phyloP scores from a whole-genome alignment of 495 filamentous ascomycete genomes.

The Penicillium salamii region DNA sequence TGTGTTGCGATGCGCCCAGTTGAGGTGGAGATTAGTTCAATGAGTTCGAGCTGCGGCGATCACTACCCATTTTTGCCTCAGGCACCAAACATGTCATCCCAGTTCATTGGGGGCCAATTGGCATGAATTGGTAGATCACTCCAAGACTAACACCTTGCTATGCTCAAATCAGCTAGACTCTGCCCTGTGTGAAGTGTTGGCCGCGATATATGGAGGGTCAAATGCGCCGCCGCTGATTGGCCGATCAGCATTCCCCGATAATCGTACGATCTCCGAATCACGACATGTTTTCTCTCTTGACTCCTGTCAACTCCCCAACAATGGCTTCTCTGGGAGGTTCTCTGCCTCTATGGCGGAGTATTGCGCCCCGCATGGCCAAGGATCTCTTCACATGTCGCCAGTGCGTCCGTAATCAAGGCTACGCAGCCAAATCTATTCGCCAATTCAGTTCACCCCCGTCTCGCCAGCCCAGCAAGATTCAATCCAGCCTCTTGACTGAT shows the following conservation, averaged over 20 bases:
- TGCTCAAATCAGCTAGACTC: neutral
- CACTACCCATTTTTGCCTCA: constrained; percentile 13
- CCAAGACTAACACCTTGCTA: neutral
- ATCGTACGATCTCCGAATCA: constrained; percentile 19
- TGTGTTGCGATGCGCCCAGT: neutral
- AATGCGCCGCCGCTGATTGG: constrained; percentile 29
- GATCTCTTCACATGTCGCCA: constrained; percentile 62
- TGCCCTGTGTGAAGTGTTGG: neutral
- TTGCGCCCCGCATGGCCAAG: constrained; percentile 50
- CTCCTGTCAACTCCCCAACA: constrained; percentile 12
- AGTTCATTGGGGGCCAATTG: neutral
- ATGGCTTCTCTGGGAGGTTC: constrained; percentile 40
- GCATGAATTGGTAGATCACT: no score
- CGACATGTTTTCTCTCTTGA: constrained; percentile 13
- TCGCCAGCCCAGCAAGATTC: constrained; percentile 25
- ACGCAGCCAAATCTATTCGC: constrained; percentile 34
- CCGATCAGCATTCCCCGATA: constrained; percentile 11
- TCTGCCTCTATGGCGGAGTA: constrained; percentile 30
- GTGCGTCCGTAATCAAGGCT: constrained; percentile 48
- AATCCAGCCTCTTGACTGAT: constrained; percentile 23
- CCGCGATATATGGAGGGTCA: constrained; percentile 1
- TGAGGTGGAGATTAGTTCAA: constrained; percentile 6
- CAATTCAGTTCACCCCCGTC: constrained; percentile 28
- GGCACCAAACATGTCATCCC: constrained; percentile 7
- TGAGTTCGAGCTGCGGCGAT: constrained; percentile 9